phyloP scores from a whole-genome alignment of 768 basidiomycete species.

The Leucocoprinus leucothites region DNA sequence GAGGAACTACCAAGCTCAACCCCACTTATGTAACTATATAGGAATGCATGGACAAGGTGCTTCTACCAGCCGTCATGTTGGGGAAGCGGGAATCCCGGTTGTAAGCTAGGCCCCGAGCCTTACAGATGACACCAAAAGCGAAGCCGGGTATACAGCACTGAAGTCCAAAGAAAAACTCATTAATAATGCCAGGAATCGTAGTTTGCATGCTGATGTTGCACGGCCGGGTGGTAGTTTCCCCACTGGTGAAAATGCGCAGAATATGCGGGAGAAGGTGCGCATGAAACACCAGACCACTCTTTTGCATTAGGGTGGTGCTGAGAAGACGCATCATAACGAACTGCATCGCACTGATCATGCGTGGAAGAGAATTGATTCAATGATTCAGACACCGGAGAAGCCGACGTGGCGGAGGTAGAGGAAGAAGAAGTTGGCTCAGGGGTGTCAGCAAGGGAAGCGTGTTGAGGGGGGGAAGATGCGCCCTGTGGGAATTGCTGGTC shows the following conservation, averaged over 20 bases:
- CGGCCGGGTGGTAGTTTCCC: slow-evolving; percentile 3
- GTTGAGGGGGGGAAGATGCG: neutral
- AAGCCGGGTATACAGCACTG: neutral
- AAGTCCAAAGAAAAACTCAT: neutral
- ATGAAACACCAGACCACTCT: neutral
- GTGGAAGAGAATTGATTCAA: neutral
- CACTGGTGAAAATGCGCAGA: slow-evolving; percentile 2
- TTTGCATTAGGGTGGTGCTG: neutral
- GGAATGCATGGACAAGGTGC: no score
- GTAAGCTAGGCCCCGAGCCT: no score
- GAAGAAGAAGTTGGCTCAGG: neutral
- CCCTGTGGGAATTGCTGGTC: neutral
- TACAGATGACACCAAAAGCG: neutral
- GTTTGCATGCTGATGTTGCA: slow-evolving; percentile 6
- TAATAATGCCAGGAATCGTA: slow-evolving; percentile 9
- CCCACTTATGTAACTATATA: no score
- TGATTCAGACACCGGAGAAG: neutral
- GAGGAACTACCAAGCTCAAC: no score
- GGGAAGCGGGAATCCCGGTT: no score
- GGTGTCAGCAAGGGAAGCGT: neutral
- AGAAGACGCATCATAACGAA: neutral
- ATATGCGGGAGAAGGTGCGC: neutral
- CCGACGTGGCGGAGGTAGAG: neutral
- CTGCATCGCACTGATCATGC: neutral
- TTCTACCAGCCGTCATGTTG: no score